Percentiles rank a stretch among this genome's conserved stretches.
Evolutionary conservation across 495 filamentous ascomycete genomes (phyloP).

Genomic region (Thermothielavioides terrestris): DNA sequence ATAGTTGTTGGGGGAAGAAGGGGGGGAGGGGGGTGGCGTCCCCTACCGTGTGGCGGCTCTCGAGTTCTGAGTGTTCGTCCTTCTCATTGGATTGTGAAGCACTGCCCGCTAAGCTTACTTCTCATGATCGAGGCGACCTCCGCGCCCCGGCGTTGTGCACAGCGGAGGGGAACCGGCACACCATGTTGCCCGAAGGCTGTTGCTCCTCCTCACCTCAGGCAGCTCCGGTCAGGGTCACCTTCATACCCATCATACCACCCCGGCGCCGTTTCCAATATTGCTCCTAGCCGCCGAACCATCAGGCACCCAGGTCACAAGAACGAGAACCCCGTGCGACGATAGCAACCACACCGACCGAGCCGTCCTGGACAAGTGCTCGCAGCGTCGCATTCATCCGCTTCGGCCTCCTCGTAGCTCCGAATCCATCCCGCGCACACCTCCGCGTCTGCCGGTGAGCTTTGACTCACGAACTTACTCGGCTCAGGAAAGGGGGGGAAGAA

Average conservation of each 20-base stretch:
- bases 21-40: too few relatives aligned
- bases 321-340: neutral
- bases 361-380: neutral
- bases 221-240: neutral
- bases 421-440: neutral
- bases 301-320: neutral
- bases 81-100: neutral
- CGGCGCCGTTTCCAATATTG: neutral
- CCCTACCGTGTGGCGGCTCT: too few relatives aligned
- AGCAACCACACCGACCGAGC: neutral
- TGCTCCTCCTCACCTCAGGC: neutral
- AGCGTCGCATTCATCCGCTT: neutral
- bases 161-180: neutral
- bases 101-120: neutral
- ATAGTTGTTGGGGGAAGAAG: too few relatives aligned
- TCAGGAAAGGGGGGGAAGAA: neutral
- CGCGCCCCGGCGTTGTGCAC: neutral
- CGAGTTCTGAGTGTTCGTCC: neutral
- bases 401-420: neutral
- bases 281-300: neutral
- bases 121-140: too few relatives aligned
- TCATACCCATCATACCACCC: constrained; percentile 6
- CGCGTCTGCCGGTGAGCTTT: neutral
- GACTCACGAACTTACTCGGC: neutral
- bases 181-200: neutral